Percentiles rank a stretch among this genome's conserved stretches.
These are phyloP conservation scores for Ustilago curta DNA, from an alignment of 1,284 basidiomycete species.

Conservation along the genomic window DNA sequence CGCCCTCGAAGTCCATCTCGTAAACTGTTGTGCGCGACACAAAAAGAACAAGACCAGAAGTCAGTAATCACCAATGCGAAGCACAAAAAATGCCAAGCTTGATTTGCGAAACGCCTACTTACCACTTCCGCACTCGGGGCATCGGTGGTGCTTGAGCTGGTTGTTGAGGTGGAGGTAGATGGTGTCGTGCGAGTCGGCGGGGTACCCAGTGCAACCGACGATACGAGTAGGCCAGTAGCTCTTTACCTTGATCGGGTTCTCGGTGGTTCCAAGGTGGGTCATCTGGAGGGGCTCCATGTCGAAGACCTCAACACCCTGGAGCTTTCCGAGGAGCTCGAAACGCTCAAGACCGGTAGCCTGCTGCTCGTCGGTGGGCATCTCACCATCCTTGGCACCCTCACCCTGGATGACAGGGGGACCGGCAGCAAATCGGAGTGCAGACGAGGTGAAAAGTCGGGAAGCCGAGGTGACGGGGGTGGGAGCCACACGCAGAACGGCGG, in stretches of 20 bases:
- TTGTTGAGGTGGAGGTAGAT: conserved; percentile 65
- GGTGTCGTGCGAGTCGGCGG: conserved; percentile 68
- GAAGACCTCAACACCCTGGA: conserved; percentile 90
- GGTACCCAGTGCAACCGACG: conserved; percentile 67
- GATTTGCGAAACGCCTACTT: conserved; percentile 20
- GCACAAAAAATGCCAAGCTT: too few species aligned
- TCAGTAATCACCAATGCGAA: background rate
- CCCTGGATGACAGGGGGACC: conserved; percentile 79
- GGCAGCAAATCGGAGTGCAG: conserved; percentile 53
- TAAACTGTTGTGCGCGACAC: conserved; percentile 46
- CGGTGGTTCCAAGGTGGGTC: conserved; percentile 86
- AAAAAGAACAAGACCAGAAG: background rate
- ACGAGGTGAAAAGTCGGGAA: conserved; percentile 53
- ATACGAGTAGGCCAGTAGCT: conserved; percentile 73
- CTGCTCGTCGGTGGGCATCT: conserved; percentile 83
- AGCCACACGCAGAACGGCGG: conserved; percentile 49
- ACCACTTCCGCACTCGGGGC: conserved; percentile 68
- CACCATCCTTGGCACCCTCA: conserved; percentile 79
- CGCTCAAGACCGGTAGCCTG: conserved; percentile 98
- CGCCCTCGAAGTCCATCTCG: conserved; percentile 59
- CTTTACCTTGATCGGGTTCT: conserved; percentile 87
- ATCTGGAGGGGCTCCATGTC: conserved; percentile 88
- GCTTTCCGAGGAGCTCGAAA: conserved; percentile 87
- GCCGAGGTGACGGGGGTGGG: conserved; percentile 42
- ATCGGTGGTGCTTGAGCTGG: conserved; percentile 63